Evolutionary conservation across 305 asterid genomes (phyloP).

Genomic region (Fraxinus nigra): DNA sequence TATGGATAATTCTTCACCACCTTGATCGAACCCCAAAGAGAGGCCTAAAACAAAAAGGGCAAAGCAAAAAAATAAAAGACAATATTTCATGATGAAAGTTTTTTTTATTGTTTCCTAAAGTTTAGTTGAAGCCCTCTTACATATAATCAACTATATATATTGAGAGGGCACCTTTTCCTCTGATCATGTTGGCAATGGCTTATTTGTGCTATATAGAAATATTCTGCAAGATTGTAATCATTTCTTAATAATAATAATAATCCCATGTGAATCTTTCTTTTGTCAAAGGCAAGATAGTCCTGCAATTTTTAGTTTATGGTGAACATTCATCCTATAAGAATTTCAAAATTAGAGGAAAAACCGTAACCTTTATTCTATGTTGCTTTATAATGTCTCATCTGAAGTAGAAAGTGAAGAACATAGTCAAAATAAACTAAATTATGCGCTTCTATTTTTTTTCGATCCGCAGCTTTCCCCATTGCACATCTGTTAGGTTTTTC

Average conservation of each 20-base stretch:
- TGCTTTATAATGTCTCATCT: neutral
- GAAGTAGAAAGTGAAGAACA: neutral
- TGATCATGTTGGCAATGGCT: neutral
- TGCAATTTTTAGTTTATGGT: neutral
- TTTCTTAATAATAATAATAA: neutral
- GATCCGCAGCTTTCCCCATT: conserved; percentile 17
- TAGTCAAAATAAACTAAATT: neutral
- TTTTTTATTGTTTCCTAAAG: neutral
- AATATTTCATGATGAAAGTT: neutral
- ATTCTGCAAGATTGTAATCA: neutral
- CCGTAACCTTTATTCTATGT: conserved; percentile 6
- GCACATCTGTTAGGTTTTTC: neutral
- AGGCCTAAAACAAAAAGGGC: neutral
- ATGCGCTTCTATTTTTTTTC: neutral
- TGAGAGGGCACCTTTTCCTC: neutral
- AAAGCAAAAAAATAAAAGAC: neutral
- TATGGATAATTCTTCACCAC: neutral
- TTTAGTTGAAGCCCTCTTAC: neutral
- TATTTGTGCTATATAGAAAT: neutral
- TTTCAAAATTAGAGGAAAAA: conserved; percentile 15
- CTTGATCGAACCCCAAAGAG: neutral
- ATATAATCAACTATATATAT: neutral
- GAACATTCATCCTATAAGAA: neutral
- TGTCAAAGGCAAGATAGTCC: conserved; percentile 5
- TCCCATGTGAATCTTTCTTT: neutral